Evolutionary conservation across 371 early-diverging fungal species (phyloP), one percentile per base, ranked within the genome.

Genomic region (Mycotypha africana): DNA sequence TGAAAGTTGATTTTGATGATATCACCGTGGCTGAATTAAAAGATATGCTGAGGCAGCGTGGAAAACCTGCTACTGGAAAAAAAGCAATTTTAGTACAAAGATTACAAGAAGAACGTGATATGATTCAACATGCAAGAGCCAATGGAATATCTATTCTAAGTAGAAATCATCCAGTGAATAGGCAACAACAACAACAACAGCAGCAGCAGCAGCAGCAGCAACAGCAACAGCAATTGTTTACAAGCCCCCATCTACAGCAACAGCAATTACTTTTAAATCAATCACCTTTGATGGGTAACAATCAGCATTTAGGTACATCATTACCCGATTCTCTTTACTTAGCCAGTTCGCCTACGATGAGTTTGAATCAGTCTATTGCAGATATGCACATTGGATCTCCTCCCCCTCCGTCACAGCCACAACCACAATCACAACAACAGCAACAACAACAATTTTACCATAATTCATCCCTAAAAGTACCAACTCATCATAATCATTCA

Each of bases 21-120:
- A 79, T 88, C 24, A 88, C 89, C 0, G 89, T 88, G 0, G 62
- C 79, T 6, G 86, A 86, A 56, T 62, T 88, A 24, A 88, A 88
- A 51, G 87, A 88, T 20, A 77, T 85, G 75, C 49, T 88, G 24
- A 60, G 85, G 21, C 77, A 80, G 47, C 70, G 89, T 20, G 83
- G 85, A 1, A 79, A 82, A 35, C 84, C 80, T 12, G 80, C 84
- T 9, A 76, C 81, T 3, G 89, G 89, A 10, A 86, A 84, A 56
- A 88, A 88, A 50, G 84, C 82, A 0, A 59, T 83, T 2, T 47
- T 85, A 21, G 57, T 80, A 25, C 76, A 81, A 56, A 58, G 86
- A 12, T 49, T 85, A 2, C 69, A 80, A 53, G 74, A 70, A n/a
- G 81, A 82, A 63, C 63, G 72, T 9, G 61, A 63, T 9, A 54